Evolutionary conservation across 805 yeast species (phyloP), one percentile per base, ranked within the genome.

Genomic region (Metschnikowia cubensis): DNA sequence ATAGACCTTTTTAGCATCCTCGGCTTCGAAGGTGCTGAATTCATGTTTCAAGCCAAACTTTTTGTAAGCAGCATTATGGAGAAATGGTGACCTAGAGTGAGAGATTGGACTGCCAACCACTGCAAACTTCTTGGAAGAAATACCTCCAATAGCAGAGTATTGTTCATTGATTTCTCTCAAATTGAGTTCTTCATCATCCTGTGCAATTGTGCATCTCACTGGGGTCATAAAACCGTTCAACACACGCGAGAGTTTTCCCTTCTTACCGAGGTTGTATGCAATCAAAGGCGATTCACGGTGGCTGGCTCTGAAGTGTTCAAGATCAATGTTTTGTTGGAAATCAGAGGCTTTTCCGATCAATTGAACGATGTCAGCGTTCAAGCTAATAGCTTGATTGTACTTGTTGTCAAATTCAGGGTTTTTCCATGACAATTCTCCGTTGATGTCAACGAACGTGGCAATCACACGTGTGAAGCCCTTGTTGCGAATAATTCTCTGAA

Each of bases 81-180:
- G 75, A 15, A 77, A 71, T 39, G 99, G 99, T 1, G 97, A 90
- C 65, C 89, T 82, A 1, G 98, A 90, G 66, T 91, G 97, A 7
- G 80, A 67, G 49, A 91, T 77, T 45, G 98, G 97, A 11, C 75
- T 70, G 5, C 98, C 98, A 53, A 84, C 85, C 52, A 91, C 82
- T 67, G 78, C 87, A 59, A 83, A 87, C 51, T 80, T 73, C 68
- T 82, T 79, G 17, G 78, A 54, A 6, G 68, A 54, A 47, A 82
- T 73, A n/a, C 83, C 82, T 38, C 96, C 96, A 55, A 88, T 72
- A 35, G 76, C 69, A 14, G 78, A 60, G 47, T 75, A 76, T 3
- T 82, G 71, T 49, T 74, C 63, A 67, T 90, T 82, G 55, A 89
- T 81, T 62, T 87, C 80, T 44, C 71, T 68, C 33, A 90, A 71